A percentile compares a stretch with the other conserved stretches of the same genome.
Evolutionary conservation across 106 monocot species (phyloP).

Genomic region (Cymbidium sinense): DNA sequence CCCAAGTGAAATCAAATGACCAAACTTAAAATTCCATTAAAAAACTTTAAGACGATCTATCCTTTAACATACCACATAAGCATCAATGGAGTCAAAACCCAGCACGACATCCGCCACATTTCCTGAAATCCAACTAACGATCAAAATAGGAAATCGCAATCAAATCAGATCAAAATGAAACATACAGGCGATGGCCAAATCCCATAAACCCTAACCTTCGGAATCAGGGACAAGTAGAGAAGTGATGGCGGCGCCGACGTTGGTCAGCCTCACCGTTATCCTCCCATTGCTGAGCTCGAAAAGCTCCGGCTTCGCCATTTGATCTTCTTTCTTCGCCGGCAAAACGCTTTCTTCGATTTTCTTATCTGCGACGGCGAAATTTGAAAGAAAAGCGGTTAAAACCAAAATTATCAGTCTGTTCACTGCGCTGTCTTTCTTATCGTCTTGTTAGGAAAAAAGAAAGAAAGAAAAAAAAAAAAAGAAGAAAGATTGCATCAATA

Average conservation of each 20-base stretch:
- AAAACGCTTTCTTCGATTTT: neutral
- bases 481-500: too few relatives aligned
- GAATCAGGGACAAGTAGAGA: constrained; percentile 83
- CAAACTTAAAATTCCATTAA: neutral
- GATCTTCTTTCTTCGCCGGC: neutral
- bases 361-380: too few relatives aligned
- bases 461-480: too few relatives aligned
- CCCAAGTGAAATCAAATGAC: neutral
- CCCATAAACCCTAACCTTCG: constrained; percentile 23
- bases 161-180: neutral
- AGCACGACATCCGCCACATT: constrained; percentile 60
- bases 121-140: constrained; percentile 33
- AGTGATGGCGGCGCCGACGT: constrained; percentile 74
- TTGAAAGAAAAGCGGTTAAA: too few relatives aligned
- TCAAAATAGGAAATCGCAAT: neutral
- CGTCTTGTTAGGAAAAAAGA: neutral
- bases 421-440: neutral
- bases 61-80: constrained; percentile 26
- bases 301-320: constrained; percentile 31
- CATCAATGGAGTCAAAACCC: constrained; percentile 47
- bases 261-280: constrained; percentile 51
- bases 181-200: too few relatives aligned
- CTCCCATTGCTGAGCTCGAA: constrained; percentile 64
- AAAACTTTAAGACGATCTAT: neutral
- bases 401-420: too few relatives aligned